Percentiles rank a stretch among this genome's conserved stretches.
Conservation (phyloP, 2,329 filamentous ascomycete genomes). For the Pyrenochaeta sp. region DNA sequence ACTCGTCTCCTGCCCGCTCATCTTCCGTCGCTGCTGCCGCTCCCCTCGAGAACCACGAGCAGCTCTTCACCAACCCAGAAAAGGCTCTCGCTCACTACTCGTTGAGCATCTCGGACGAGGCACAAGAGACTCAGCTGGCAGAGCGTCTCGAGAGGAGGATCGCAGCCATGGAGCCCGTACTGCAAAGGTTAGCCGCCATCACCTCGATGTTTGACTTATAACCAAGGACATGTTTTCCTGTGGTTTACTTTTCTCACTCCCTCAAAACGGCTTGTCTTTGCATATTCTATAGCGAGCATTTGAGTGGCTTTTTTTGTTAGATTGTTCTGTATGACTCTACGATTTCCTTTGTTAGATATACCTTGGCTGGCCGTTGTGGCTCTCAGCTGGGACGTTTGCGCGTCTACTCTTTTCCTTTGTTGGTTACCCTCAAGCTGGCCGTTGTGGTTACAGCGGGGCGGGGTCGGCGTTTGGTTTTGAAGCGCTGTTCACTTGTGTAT, state of each 20-base stretch:
- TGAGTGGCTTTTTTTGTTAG: slow-evolving; percentile 20
- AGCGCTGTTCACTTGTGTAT: slow-evolving; percentile 1
- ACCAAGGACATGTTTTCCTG: slow-evolving; percentile 6
- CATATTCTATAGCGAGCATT: slow-evolving; percentile 2
- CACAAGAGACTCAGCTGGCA: slow-evolving; percentile 37
- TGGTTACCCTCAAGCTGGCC: neutral
- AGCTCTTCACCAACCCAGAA: slow-evolving; percentile 63
- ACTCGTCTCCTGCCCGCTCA: slow-evolving; percentile 50
- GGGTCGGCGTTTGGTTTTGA: slow-evolving; percentile 10
- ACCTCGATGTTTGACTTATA: slow-evolving; percentile 48
- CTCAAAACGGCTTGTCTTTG: too few relatives aligned
- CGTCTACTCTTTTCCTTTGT: slow-evolving; percentile 9
- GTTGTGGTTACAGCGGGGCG: slow-evolving; percentile 1
- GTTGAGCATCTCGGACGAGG: slow-evolving; percentile 68
- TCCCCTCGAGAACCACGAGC: slow-evolving; percentile 38
- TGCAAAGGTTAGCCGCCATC: slow-evolving; percentile 44
- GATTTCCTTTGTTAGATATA: slow-evolving; percentile 43
- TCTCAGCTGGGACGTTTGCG: slow-evolving; percentile 5
- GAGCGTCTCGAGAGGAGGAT: slow-evolving; percentile 47
- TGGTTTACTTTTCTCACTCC: slow-evolving; percentile 6
- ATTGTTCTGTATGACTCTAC: slow-evolving; percentile 38
- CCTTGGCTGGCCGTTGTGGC: slow-evolving; percentile 18
- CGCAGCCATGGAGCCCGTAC: slow-evolving; percentile 42
- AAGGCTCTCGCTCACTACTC: slow-evolving; percentile 71
- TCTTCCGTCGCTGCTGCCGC: slow-evolving; percentile 52